A percentile compares a stretch with the other conserved stretches of the same genome.
Evolutionary conservation across 345 rosid species (phyloP).

Genomic region (Camelina hispida): DNA sequence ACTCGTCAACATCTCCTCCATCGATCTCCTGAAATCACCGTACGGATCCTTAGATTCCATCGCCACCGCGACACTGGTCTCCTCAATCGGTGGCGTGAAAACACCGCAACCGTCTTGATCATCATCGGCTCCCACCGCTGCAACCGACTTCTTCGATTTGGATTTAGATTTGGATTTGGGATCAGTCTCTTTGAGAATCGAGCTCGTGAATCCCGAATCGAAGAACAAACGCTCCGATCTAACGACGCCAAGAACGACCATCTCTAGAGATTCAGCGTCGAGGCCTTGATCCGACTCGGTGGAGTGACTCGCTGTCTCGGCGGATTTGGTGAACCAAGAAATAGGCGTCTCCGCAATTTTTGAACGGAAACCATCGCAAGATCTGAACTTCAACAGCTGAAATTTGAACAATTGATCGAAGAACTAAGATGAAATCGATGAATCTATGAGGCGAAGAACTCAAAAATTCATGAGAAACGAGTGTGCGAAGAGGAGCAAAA

Average conservation of each 20-base stretch:
- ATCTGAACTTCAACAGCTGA: no score
- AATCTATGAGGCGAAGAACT: no score
- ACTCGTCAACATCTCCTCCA: constrained; percentile 94
- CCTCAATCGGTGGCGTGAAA: constrained; percentile 37
- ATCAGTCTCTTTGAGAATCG: constrained; percentile 53
- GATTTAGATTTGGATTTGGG: neutral
- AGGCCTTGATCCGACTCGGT: constrained; percentile 45
- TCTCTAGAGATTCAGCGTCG: constrained; percentile 56
- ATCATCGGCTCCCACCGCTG: neutral
- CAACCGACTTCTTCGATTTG: neutral
- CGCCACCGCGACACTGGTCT: constrained; percentile 58
- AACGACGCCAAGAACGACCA: constrained; percentile 60
- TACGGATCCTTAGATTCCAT: constrained; percentile 93
- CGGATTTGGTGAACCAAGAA: constrained; percentile 47
- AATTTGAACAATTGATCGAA: no score
- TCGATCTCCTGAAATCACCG: constrained; percentile 71
- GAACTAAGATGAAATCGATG: no score
- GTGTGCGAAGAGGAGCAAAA: no score
- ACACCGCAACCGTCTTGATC: constrained; percentile 42
- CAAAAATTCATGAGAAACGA: no score
- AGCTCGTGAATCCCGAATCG: constrained; percentile 72
- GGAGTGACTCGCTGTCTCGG: constrained; percentile 45
- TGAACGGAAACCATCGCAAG: no score
- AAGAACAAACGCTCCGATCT: constrained; percentile 80
- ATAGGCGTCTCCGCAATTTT: constrained; percentile 40